A percentile compares a stretch with the other conserved stretches of the same genome.
These are phyloP conservation scores for Tephrocybe sp. DNA, from an alignment of 768 basidiomycete species.

Conservation along the genomic window DNA sequence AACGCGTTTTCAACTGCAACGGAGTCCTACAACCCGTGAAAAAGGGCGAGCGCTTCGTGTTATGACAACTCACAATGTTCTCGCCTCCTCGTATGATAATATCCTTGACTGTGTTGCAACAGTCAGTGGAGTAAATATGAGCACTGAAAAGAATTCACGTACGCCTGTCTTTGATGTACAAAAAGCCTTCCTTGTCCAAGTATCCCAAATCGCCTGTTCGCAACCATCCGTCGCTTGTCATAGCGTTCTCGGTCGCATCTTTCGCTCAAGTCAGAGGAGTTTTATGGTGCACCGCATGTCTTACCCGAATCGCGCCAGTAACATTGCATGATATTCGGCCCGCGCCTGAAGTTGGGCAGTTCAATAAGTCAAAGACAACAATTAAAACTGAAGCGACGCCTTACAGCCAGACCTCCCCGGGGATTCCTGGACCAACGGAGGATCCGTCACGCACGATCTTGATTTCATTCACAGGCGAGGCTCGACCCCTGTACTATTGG, in stretches of 20 bases:
- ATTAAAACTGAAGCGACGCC: too few relatives aligned
- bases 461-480: conserved; percentile 58
- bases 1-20: conserved; percentile 61
- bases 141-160: conserved; percentile 15
- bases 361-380: neutral
- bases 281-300: neutral
- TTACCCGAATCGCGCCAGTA: conserved; percentile 60
- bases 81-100: conserved; percentile 66
- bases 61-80: conserved; percentile 44
- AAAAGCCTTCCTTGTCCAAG: conserved; percentile 56
- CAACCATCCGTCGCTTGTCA: conserved; percentile 61
- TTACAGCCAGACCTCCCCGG: conserved; percentile 55
- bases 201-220: conserved; percentile 54
- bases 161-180: conserved; percentile 58
- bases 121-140: neutral
- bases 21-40: conserved; percentile 42
- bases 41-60: neutral
- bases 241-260: conserved; percentile 44
- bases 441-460: conserved; percentile 42
- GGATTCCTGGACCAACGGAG: conserved; percentile 31
- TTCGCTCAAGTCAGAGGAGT: neutral
- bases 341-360: conserved; percentile 37
- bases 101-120: conserved; percentile 47
- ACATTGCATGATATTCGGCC: conserved; percentile 63
- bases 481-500: conserved; percentile 42